A percentile compares a stretch with the other conserved stretches of the same genome.
These are phyloP conservation scores for Tricholomella constricta DNA, from an alignment of 768 basidiomycete species.

Conservation along the genomic window DNA sequence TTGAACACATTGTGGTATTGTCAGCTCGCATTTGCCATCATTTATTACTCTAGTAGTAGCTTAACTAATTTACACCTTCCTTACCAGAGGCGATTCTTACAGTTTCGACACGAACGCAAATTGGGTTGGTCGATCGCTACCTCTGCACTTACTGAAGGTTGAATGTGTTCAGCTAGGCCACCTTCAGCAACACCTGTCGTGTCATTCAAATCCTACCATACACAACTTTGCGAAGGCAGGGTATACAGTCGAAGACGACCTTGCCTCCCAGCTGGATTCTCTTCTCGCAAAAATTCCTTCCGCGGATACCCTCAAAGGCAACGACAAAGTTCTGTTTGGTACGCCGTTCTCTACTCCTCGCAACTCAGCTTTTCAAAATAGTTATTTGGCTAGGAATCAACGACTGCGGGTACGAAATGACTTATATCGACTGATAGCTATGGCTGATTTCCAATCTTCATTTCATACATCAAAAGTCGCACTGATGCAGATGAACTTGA, in stretches of 20 bases:
- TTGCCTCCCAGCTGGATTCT: background rate
- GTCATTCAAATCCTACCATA: background rate
- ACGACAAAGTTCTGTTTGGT: constrained; percentile 6
- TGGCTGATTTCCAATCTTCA: no score
- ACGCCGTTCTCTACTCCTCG: no score
- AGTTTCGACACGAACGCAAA: constrained; percentile 1
- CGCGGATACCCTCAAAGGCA: background rate
- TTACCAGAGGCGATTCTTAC: constrained; percentile 13
- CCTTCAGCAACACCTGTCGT: background rate
- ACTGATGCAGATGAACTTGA: constrained; percentile 12
- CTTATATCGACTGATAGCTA: background rate
- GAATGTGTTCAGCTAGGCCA: background rate
- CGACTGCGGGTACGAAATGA: constrained; percentile 4
- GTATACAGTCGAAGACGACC: constrained; percentile 10
- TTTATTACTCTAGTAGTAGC: background rate
- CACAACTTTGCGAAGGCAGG: constrained; percentile 3
- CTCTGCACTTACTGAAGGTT: background rate
- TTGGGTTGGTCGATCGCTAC: constrained; percentile 1
- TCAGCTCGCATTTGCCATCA: background rate
- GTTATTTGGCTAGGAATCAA: constrained; percentile 14
- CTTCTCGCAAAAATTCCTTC: constrained; percentile 2
- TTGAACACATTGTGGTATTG: background rate
- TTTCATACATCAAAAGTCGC: background rate
- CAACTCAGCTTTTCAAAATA: no score
- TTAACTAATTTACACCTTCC: background rate